Evolutionary conservation across 2,329 filamentous ascomycete genomes (phyloP).

Genomic region (Hypoxylon sp.): DNA sequence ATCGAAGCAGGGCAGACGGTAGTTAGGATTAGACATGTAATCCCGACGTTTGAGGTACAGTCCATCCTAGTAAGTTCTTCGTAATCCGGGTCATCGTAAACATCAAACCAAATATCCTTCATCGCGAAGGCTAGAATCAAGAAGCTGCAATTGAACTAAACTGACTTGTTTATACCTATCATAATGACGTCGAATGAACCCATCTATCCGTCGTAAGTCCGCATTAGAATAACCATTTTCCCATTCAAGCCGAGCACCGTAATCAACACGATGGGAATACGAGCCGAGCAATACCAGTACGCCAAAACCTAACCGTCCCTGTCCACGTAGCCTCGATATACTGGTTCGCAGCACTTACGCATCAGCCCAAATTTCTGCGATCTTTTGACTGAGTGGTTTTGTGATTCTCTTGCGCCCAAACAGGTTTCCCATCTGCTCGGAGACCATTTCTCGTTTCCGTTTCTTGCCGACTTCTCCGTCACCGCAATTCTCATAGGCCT

Average conservation of each 20-base stretch:
- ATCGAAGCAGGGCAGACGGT: too few species aligned
- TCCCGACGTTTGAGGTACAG: neutral
- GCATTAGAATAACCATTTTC: neutral
- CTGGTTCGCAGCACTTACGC: slow-evolving; percentile 46
- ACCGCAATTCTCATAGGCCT: slow-evolving; percentile 74
- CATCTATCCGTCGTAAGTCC: neutral
- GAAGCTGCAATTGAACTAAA: neutral
- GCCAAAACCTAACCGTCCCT: neutral
- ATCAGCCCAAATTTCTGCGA: slow-evolving; percentile 80
- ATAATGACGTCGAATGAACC: neutral
- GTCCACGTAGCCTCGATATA: neutral
- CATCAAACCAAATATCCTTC: neutral
- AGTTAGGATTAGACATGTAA: neutral
- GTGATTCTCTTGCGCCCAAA: slow-evolving; percentile 78
- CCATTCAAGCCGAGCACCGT: neutral
- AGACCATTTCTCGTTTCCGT: slow-evolving; percentile 73
- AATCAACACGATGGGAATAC: neutral
- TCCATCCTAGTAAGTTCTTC: neutral
- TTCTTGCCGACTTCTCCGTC: slow-evolving; percentile 65
- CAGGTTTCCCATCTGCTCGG: slow-evolving; percentile 68
- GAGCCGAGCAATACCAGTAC: neutral
- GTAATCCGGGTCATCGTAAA: neutral
- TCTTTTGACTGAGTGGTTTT: slow-evolving; percentile 75
- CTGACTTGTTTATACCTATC: neutral
- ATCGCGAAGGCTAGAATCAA: neutral